Base-by-base conservation (phyloP, 1,139 yeast genomes). In the Saccharomycopsis hybrid region DNA sequence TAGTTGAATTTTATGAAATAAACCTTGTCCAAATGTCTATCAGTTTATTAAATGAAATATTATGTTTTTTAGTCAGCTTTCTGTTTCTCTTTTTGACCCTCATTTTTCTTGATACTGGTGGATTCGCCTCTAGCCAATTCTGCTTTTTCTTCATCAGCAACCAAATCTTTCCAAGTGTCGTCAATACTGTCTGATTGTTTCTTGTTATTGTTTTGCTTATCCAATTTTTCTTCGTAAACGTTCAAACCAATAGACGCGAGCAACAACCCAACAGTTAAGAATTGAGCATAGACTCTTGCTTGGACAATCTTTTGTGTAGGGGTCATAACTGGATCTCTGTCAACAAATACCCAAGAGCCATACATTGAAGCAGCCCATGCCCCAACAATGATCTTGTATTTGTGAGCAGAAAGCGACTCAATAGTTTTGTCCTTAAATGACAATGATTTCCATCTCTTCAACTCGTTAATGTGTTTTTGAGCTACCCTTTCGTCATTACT, bases 251-350 rank as follows among this genome's bases (percentile, higher is more conserved):
- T 72, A 2, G 89, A 78, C 37, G 80, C 82, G 56, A 85, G 68
- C 58, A 84, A 69, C 55, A 85, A 70, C 7, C 76, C 72, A 52
- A 83, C 83, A 1, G 90, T 81, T 53, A 86, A 69, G 55, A 85
- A 89, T 67, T 88, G 96, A 5, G 96, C 96, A 64, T 87, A 87
- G 82, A 88, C 88, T 77, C 96, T 83, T 31, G 96, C 96, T 65
- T 86, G 95, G 32, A 87, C 96, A 39, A 87, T 79, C 67, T 88
- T 89, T 69, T 89, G 96, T 3, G 95, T 72, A 53, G 76, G 77
- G 51, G 89, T 78, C 82, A 88, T 75, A 65, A 80, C 73, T 58
- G 80, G 83, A 66, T 88, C 96, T 59, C 76, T 77, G 70, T 86
- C 83, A 48, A 87, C 88, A 47, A 72, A 61, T 52, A 72, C 78